A percentile compares a stretch with the other conserved stretches of the same genome.
Evolutionary conservation across 2,329 filamentous ascomycete genomes (phyloP).

Genomic region (Orbilia oligospora): DNA sequence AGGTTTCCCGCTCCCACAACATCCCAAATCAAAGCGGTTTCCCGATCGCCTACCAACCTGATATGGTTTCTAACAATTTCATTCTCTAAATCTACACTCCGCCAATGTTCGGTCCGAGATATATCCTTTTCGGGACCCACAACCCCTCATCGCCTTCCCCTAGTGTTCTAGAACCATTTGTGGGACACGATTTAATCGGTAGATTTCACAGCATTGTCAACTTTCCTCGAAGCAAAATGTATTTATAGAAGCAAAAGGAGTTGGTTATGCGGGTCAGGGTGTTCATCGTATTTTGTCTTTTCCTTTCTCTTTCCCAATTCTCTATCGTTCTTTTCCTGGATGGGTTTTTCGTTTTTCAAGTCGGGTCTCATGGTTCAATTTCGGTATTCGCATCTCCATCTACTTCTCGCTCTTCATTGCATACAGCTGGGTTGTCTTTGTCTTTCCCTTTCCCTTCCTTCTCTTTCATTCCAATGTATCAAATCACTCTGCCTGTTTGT

Average conservation of each 20-base stretch:
- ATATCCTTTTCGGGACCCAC: background rate
- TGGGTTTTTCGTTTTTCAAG: constrained; percentile 27
- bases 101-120: background rate
- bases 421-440: constrained; percentile 16
- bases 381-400: constrained; percentile 14
- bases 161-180: constrained; percentile 39
- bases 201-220: constrained; percentile 52
- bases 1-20: constrained; percentile 50
- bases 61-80: constrained; percentile 55
- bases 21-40: constrained; percentile 34
- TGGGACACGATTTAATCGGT: constrained; percentile 37
- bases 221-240: constrained; percentile 53
- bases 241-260: constrained; percentile 61
- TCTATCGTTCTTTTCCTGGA: constrained; percentile 6
- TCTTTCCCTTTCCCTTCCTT: constrained; percentile 3
- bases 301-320: constrained; percentile 5
- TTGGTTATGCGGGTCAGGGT: constrained; percentile 59
- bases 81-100: constrained; percentile 36
- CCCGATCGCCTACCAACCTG: constrained; percentile 46
- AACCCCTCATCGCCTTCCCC: constrained; percentile 16
- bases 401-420: constrained; percentile 14
- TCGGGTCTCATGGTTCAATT: constrained; percentile 18
- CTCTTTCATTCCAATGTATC: constrained; percentile 14
- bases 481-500: constrained; percentile 17
- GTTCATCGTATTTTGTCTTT: constrained; percentile 39